These are phyloP conservation scores for Chlamydomonas sp. DNA, from an alignment of 139 green algal species.

Conservation along the genomic window DNA sequence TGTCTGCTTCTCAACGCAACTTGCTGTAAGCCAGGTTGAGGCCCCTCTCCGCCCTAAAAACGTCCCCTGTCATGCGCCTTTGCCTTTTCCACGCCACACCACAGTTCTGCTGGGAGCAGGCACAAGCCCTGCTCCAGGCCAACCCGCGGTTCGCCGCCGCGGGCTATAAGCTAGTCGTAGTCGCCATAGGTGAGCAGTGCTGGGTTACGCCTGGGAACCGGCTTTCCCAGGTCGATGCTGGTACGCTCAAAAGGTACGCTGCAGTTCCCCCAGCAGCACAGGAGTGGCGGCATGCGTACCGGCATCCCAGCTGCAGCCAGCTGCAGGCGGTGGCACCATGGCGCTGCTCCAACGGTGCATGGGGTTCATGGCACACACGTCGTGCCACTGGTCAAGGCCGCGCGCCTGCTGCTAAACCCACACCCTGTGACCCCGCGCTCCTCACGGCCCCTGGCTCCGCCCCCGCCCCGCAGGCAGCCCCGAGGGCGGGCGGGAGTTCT, in stretches of 20 bases:
- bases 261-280: no score
- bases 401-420: background rate
- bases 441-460: background rate
- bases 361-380: no score
- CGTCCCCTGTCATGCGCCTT: background rate
- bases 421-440: background rate
- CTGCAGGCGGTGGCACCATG: no score
- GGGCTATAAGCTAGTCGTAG: slow-evolving; percentile 24
- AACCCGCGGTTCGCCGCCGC: slow-evolving; percentile 8
- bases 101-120: slow-evolving; percentile 41
- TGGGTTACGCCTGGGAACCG: no score
- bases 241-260: no score
- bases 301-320: no score
- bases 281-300: no score
- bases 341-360: no score
- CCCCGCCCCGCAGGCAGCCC: background rate
- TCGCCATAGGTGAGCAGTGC: slow-evolving; percentile 3
- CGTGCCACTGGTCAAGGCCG: no score
- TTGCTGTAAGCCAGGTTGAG: no score
- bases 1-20: no score
- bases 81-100: background rate
- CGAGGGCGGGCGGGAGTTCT: slow-evolving; percentile 35
- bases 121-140: slow-evolving; percentile 13
- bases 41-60: background rate
- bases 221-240: background rate